Conservation (phyloP, 805 yeast species). For the Lipomyces lipofer region DNA sequence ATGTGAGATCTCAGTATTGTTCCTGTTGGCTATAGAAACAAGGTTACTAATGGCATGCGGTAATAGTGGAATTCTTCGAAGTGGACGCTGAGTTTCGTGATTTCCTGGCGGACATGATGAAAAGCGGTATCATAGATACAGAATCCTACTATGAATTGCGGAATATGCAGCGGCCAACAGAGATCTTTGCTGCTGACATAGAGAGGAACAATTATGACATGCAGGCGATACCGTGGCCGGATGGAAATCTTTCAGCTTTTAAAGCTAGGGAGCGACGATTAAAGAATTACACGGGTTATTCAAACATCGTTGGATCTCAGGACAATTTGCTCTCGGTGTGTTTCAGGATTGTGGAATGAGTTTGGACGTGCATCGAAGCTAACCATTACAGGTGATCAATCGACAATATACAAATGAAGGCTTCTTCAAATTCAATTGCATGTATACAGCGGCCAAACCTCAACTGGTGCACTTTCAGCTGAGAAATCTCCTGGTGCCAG, state of each 20-base stretch:
- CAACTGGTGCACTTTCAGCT: constrained; percentile 59
- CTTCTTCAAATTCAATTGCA: constrained; percentile 12
- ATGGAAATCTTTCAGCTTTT: background rate
- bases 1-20: background rate
- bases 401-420: constrained; percentile 18
- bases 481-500: constrained; percentile 50
- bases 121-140: constrained; percentile 6
- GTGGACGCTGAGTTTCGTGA: constrained; percentile 24
- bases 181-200: constrained; percentile 2
- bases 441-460: constrained; percentile 43
- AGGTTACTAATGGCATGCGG: too few relatives aligned
- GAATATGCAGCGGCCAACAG: background rate
- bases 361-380: too few relatives aligned
- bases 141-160: constrained; percentile 9
- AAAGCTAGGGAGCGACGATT: constrained; percentile 26
- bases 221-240: constrained; percentile 24
- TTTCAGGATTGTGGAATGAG: background rate
- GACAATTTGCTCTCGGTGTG: constrained; percentile 16
- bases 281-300: constrained; percentile 21
- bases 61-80: constrained; percentile 10
- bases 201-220: background rate
- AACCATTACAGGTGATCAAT: constrained; percentile 7
- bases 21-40: too few relatives aligned
- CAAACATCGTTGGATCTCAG: constrained; percentile 21
- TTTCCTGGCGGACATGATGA: constrained; percentile 13